Evolutionary conservation across 148 eudicot species (phyloP).

Genomic region (Simmondsia chinensis): DNA sequence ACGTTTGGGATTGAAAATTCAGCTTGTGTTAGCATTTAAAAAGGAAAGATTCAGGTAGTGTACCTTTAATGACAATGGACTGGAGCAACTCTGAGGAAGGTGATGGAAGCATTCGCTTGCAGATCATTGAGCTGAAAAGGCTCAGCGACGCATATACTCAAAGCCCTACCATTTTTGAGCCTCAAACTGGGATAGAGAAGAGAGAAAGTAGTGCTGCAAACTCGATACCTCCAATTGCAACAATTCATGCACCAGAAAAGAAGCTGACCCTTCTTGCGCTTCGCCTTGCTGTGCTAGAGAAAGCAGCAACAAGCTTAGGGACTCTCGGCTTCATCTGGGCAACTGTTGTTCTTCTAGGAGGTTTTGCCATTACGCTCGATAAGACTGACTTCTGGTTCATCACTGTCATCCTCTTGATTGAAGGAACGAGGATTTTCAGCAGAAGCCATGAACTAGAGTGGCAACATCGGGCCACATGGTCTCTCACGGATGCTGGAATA

Average conservation of each 20-base stretch:
- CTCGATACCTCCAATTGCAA: not conserved
- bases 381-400: slow-evolving; percentile 66
- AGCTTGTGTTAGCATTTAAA: no score
- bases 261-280: slow-evolving; percentile 63
- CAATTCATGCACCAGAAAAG: slow-evolving; percentile 37
- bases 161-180: slow-evolving; percentile 23
- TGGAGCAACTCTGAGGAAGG: not conserved
- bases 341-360: slow-evolving; percentile 64
- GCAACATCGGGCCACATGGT: slow-evolving; percentile 80
- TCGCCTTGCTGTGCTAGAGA: slow-evolving; percentile 49
- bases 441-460: slow-evolving; percentile 69
- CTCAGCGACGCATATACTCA: not conserved
- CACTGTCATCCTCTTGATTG: slow-evolving; percentile 43
- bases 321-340: slow-evolving; percentile 75
- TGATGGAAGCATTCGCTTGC: slow-evolving; percentile 20
- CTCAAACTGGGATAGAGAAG: slow-evolving; percentile 20
- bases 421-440: slow-evolving; percentile 56
- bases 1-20: no score
- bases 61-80: not conserved
- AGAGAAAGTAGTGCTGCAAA: slow-evolving; percentile 15
- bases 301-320: slow-evolving; percentile 52
- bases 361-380: slow-evolving; percentile 54
- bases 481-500: slow-evolving; percentile 36
- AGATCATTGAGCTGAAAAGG: slow-evolving; percentile 19
- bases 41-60: no score